Conservation (phyloP, 441 rosid species). For the Eutrema salsugineum region DNA sequence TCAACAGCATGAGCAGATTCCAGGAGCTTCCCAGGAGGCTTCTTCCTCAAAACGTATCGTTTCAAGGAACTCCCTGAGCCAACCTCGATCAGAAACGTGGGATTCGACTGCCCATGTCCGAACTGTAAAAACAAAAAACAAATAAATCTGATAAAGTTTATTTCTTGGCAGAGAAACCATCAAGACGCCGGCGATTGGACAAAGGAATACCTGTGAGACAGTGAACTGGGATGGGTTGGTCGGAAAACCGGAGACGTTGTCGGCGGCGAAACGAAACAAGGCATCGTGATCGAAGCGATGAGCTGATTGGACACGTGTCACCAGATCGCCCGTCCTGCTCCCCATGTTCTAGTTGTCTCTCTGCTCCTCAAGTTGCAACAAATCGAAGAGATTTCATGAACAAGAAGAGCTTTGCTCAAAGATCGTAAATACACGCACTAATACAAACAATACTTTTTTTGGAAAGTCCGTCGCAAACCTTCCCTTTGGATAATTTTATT, state of each 20-base stretch:
- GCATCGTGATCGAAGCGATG: conserved; percentile 63
- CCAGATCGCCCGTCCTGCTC: conserved; percentile 53
- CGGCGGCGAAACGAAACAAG: conserved; percentile 54
- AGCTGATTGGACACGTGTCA: conserved; percentile 47
- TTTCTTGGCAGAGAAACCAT: not conserved
- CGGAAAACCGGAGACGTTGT: conserved; percentile 69
- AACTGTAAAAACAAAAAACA: conserved; percentile 41
- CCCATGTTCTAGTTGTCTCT: conserved; percentile 36
- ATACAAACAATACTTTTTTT: not conserved
- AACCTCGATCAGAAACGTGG: conserved; percentile 73
- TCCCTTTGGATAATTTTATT: not conserved
- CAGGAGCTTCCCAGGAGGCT: conserved; percentile 79
- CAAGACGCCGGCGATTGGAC: not conserved
- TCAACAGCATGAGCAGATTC: conserved; percentile 94
- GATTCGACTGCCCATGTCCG: conserved; percentile 96
- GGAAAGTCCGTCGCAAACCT: not conserved
- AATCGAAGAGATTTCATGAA: conserved; percentile 1
- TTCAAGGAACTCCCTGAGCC: conserved; percentile 45
- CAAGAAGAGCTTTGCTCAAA: not conserved
- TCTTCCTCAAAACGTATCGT: conserved; percentile 93
- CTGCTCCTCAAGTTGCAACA: conserved; percentile 1
- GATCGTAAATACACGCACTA: not conserved
- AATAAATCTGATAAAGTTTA: not conserved
- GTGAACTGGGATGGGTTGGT: conserved; percentile 41
- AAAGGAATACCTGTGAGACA: conserved; percentile 52